Evolutionary conservation across 2,329 filamentous ascomycete species (phyloP).

Genomic region (Claviceps sp.): DNA sequence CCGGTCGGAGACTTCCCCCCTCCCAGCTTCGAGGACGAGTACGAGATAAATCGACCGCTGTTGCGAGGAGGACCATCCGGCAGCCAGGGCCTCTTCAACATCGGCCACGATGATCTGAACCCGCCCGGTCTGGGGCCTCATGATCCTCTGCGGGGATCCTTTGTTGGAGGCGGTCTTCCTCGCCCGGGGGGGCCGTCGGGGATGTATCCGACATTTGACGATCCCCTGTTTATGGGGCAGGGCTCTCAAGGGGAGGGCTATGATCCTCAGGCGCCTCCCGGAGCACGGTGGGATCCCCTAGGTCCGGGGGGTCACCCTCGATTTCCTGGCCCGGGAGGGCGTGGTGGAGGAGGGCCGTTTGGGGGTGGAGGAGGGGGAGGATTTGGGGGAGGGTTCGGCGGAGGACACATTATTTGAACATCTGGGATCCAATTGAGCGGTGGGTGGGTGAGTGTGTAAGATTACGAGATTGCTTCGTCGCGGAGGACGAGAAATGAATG

Average conservation of each 20-base stretch:
- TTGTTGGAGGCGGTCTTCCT: constrained; percentile 47
- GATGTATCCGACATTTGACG: constrained; percentile 94
- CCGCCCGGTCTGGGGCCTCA: constrained; percentile 74
- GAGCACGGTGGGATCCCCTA: constrained; percentile 81
- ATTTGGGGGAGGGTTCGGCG: constrained; percentile 20
- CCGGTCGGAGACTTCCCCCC: constrained; percentile 68
- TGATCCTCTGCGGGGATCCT: constrained; percentile 61
- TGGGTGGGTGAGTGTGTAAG: too few relatives aligned
- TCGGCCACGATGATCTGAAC: constrained; percentile 79
- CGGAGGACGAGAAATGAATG: too few relatives aligned
- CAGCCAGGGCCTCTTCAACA: constrained; percentile 46
- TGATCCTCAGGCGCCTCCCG: constrained; percentile 67
- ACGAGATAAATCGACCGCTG: constrained; percentile 59
- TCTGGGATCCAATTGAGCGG: not conserved
- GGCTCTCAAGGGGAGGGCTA: constrained; percentile 21
- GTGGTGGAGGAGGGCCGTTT: constrained; percentile 24
- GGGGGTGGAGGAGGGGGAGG: constrained; percentile 13
- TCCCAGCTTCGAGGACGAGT: constrained; percentile 87
- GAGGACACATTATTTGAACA: constrained; percentile 19
- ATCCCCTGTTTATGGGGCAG: constrained; percentile 62
- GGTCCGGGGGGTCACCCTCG: constrained; percentile 49
- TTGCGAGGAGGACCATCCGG: constrained; percentile 22
- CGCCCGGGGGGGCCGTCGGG: constrained; percentile 54
- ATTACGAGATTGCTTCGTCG: too few relatives aligned
- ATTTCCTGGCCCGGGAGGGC: constrained; percentile 29